Evolutionary conservation across 139 green algal species (phyloP).

Genomic region (Bryopsis sp.): DNA sequence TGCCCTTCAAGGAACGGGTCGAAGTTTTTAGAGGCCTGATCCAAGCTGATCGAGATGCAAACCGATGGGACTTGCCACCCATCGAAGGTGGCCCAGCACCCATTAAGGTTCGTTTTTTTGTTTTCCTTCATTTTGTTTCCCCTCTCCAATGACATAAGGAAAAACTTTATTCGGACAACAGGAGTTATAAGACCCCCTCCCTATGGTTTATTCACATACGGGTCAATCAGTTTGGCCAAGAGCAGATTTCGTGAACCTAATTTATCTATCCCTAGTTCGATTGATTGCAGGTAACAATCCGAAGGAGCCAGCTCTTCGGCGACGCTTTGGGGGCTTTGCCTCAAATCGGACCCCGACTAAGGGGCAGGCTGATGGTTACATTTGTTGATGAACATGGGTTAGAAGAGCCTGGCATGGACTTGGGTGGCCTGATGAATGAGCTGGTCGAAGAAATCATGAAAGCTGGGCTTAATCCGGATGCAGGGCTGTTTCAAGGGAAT

Average conservation of each 20-base stretch:
- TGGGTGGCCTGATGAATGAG: slow-evolving; percentile 78
- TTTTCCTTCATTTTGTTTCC: no score
- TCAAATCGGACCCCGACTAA: slow-evolving; percentile 33
- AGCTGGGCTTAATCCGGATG: slow-evolving; percentile 32
- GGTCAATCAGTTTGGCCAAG: no score
- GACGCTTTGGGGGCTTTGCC: slow-evolving; percentile 19
- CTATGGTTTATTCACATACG: no score
- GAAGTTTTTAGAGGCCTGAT: slow-evolving; percentile 39
- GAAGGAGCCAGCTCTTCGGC: slow-evolving; percentile 10
- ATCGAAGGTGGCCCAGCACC: not conserved
- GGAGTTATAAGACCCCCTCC: no score
- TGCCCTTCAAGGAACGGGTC: slow-evolving; percentile 46
- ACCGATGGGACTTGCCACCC: not conserved
- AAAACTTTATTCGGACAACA: no score
- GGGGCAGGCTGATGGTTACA: slow-evolving; percentile 49
- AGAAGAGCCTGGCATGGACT: slow-evolving; percentile 69
- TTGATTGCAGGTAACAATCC: slow-evolving; percentile 17
- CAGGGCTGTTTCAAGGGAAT: slow-evolving; percentile 52
- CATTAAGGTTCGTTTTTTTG: not conserved
- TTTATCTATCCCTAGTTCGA: not conserved
- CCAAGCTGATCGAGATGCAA: slow-evolving; percentile 27
- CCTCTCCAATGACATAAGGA: no score
- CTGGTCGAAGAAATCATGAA: slow-evolving; percentile 57
- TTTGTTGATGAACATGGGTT: slow-evolving; percentile 56
- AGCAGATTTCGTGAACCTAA: no score